Conservation (phyloP, 768 basidiomycete genomes). For the Pisolithus marmoratus region DNA sequence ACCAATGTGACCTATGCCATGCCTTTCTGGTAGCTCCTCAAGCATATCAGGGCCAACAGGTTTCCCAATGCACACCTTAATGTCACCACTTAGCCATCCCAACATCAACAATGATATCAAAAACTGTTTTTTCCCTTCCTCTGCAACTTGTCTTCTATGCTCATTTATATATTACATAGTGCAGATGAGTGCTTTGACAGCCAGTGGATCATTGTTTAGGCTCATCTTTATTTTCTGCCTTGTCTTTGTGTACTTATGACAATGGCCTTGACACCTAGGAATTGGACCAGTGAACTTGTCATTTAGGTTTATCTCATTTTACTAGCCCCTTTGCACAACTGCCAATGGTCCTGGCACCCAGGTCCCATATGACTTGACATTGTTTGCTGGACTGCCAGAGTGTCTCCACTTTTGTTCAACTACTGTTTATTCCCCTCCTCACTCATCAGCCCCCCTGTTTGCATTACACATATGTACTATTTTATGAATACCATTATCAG, state of each 20-base stretch:
- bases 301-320: background rate
- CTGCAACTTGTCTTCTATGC: background rate
- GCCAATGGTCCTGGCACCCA: background rate
- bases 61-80: slow-evolving; percentile 19
- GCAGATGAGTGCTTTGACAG: background rate
- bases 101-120: background rate
- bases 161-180: background rate
- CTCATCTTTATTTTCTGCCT: background rate
- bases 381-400: background rate
- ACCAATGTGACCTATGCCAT: slow-evolving; percentile 36
- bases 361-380: background rate
- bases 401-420: too few species aligned
- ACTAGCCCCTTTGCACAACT: background rate
- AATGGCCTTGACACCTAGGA: background rate
- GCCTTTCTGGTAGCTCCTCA: slow-evolving; percentile 33
- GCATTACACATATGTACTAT: too few species aligned
- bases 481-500: too few species aligned
- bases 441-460: too few species aligned
- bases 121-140: background rate
- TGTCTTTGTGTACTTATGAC: background rate
- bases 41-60: slow-evolving; percentile 18
- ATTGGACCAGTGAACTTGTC: background rate
- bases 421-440: too few species aligned
- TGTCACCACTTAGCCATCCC: background rate
- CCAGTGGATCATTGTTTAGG: background rate